Base-by-base conservation (phyloP, 345 rosid species). In the Aquilaria sinensis region DNA sequence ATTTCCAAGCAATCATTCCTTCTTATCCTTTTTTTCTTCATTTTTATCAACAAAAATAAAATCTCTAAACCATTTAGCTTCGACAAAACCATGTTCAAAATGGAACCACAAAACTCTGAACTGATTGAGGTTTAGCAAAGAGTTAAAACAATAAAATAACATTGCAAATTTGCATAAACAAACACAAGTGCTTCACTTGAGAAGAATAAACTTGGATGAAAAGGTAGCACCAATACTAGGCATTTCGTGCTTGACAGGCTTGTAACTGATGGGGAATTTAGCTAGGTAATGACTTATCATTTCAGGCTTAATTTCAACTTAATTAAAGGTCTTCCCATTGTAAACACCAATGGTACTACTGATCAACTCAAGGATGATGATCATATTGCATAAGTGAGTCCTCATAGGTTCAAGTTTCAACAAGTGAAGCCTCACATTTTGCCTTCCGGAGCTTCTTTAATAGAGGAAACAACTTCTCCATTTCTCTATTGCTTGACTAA, bases 161-260 rank as follows among this genome's bases (percentile, higher is more conserved):
- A 45, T 41, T 55, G 15, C 33, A 32, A 62, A 15, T 4, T 23
- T 23, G 6, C 45, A 31, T 41, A 23, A 23, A 2, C 30, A 62
- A 48, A 58, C 31, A 55, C 58, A 67, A 45, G 55, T 53, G 23
- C 63, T 60, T 84, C 79, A 84, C 73, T 84, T 87, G 54, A 87
- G 86, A 56, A 89, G 89, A 70, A 85, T 85, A 79, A 88, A 88
- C 83, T 92, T 78, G 5, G 87, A 83, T 13, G 89, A 88, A 48
- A 73, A 75, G 70, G 92, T 86, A 61, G 79, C 88, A 75, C 92
- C 88, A 65, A 83, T 72, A 69, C 96, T 86, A 43, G 89, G 96
- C 58, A 81, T 76, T 37, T 78, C 70, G 23, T 88, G 96, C 81
- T 78, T 78, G 47, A 85, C 86, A 32, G 80, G 85, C 80, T 81